phyloP scores from a whole-genome alignment of 139 green algal species.

The Closterium sp. region DNA sequence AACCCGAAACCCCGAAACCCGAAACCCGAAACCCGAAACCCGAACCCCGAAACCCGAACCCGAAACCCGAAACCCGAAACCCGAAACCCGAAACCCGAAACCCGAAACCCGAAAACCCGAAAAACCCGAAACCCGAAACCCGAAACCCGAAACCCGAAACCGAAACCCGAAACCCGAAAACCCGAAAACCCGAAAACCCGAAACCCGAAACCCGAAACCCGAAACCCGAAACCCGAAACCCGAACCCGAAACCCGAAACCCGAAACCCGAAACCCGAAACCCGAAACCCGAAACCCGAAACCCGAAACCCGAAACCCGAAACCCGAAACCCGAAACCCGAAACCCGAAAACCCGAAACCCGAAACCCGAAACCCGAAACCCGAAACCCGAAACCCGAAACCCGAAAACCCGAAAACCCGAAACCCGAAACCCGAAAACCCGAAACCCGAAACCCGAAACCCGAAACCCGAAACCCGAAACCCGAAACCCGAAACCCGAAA shows the following conservation, averaged over 20 bases:
- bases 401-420: neutral
- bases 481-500: too few relatives aligned
- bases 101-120: too few relatives aligned
- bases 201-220: conserved; percentile 36
- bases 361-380: neutral
- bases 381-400: neutral
- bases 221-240: conserved; percentile 49
- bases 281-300: conserved; percentile 13
- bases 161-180: neutral
- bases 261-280: conserved; percentile 40
- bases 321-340: neutral
- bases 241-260: too few relatives aligned
- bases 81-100: too few relatives aligned
- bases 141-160: too few relatives aligned
- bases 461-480: too few relatives aligned
- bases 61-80: too few relatives aligned
- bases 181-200: conserved; percentile 39
- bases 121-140: too few relatives aligned
- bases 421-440: neutral
- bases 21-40: too few relatives aligned
- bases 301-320: conserved; percentile 9
- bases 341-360: neutral
- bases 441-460: too few relatives aligned
- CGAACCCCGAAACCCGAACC: too few relatives aligned
- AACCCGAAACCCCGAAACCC: too few relatives aligned